A percentile compares a stretch with the other conserved stretches of the same genome.
Conservation (phyloP, 768 basidiomycete genomes). For the Phallus indusiatus region DNA sequence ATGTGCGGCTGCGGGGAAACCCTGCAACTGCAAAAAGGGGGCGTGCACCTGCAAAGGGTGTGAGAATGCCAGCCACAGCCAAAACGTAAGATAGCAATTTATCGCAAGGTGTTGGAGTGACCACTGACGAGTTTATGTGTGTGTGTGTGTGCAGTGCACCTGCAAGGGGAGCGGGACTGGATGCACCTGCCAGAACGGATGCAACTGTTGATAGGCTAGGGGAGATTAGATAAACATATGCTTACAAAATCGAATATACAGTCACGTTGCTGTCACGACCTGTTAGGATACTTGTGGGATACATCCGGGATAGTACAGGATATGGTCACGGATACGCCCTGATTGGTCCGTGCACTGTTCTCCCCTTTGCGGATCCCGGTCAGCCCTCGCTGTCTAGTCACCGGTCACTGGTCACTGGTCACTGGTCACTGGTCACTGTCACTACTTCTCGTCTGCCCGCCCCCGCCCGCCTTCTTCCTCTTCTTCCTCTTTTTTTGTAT, state of each 20-base stretch:
- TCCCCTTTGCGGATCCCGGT: no score
- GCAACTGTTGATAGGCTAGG: background rate
- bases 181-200: constrained; percentile 1
- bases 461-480: constrained; percentile 55
- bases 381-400: background rate
- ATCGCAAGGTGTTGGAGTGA: background rate
- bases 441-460: constrained; percentile 35
- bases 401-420: background rate
- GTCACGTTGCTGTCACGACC: no score
- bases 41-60: constrained; percentile 7
- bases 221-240: background rate
- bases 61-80: constrained; percentile 4
- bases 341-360: background rate
- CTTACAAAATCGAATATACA: no score
- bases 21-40: constrained; percentile 3
- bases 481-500: constrained; percentile 69
- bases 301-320: background rate
- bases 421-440: constrained; percentile 15
- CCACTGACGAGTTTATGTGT: background rate
- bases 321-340: no score
- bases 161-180: constrained; percentile 6
- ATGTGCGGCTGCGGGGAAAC: constrained; percentile 2
- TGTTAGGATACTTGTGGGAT: background rate
- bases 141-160: background rate
- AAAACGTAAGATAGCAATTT: background rate